Conservation (phyloP, 495 filamentous ascomycete species). For the Lepraria neglecta region DNA sequence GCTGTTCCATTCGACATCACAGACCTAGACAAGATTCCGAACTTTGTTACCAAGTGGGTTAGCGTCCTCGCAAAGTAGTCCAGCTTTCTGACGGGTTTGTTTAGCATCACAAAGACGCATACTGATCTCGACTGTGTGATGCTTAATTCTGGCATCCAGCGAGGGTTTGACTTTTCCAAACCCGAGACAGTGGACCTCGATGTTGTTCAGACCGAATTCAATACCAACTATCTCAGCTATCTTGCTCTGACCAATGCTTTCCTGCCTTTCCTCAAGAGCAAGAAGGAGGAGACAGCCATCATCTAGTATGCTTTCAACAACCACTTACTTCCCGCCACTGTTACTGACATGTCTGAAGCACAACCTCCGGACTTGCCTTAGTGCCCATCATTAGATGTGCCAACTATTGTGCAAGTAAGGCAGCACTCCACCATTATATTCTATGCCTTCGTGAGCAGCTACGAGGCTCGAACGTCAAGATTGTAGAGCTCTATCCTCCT, state of each 20-base stretch:
- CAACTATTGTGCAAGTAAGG: constrained; percentile 43
- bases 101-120: constrained; percentile 50
- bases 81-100: neutral
- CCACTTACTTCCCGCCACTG: too few relatives aligned
- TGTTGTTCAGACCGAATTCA: constrained; percentile 48
- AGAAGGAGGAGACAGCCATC: constrained; percentile 34
- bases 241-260: constrained; percentile 57
- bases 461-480: constrained; percentile 42
- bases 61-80: neutral
- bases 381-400: constrained; percentile 38
- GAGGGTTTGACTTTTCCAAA: constrained; percentile 52
- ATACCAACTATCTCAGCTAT: constrained; percentile 62
- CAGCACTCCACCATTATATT: constrained; percentile 43
- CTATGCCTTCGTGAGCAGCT: constrained; percentile 58
- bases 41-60: constrained; percentile 46
- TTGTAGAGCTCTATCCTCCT: constrained; percentile 64
- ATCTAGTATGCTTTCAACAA: constrained; percentile 31
- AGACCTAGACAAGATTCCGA: constrained; percentile 50
- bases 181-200: constrained; percentile 52
- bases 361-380: constrained; percentile 40
- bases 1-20: constrained; percentile 58
- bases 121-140: constrained; percentile 43
- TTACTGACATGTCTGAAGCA: constrained; percentile 29
- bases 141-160: constrained; percentile 43
- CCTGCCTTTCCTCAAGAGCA: constrained; percentile 54